These are phyloP conservation scores for Tetrapyrgos nigripes DNA, from an alignment of 1,284 basidiomycete genomes.

Conservation along the genomic window DNA sequence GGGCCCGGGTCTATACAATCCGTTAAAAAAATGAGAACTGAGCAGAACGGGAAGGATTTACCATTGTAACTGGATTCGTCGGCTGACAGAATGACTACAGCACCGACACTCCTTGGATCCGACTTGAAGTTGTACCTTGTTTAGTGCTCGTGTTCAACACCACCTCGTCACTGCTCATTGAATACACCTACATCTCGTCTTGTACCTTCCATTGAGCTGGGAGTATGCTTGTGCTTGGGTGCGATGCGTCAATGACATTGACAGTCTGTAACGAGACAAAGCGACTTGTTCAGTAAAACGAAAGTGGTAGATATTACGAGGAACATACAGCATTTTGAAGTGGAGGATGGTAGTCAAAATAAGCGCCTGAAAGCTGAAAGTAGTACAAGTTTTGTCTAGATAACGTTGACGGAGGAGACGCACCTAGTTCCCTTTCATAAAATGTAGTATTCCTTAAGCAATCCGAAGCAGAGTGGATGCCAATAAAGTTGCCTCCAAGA, in stretches of 20 bases:
- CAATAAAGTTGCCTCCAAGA: constrained; percentile 70
- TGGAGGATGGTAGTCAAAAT: constrained; percentile 79
- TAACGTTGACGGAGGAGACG: background rate
- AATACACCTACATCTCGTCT: constrained; percentile 59
- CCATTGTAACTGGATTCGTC: constrained; percentile 72
- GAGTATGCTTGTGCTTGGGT: constrained; percentile 71
- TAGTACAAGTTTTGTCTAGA: background rate
- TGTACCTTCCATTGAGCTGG: constrained; percentile 68
- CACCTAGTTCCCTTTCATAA: constrained; percentile 54
- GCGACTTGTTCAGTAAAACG: background rate
- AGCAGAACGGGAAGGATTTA: constrained; percentile 33
- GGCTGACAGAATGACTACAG: constrained; percentile 69
- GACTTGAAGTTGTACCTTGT: constrained; percentile 79
- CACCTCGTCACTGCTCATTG: too few relatives aligned
- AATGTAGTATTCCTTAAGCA: constrained; percentile 71
- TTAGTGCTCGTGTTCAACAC: too few relatives aligned
- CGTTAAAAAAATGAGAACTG: constrained; percentile 5
- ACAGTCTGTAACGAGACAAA: constrained; percentile 55
- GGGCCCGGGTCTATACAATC: constrained; percentile 50
- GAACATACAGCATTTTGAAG: constrained; percentile 64
- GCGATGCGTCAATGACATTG: constrained; percentile 61
- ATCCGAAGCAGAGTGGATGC: constrained; percentile 70
- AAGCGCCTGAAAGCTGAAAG: constrained; percentile 50
- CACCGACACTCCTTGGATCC: constrained; percentile 73
- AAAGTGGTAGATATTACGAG: background rate